A percentile compares a stretch with the other conserved stretches of the same genome.
Evolutionary conservation across 768 basidiomycete genomes (phyloP).

Genomic region (Lentinula guzmanii): DNA sequence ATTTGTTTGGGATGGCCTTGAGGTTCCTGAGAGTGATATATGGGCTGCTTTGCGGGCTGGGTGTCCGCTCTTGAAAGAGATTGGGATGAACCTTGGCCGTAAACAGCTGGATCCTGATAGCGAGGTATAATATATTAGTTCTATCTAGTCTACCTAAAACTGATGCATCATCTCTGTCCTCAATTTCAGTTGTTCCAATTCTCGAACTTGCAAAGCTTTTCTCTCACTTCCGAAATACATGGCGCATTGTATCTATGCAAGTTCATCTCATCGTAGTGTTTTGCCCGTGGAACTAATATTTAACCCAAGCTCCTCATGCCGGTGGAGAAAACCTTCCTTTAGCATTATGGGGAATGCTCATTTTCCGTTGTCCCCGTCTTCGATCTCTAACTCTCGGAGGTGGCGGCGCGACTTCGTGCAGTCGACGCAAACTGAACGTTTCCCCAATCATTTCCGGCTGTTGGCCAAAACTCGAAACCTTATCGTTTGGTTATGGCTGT

Average conservation of each 20-base stretch:
- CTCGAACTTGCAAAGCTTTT: conserved; percentile 15
- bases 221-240: conserved; percentile 11
- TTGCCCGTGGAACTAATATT: neutral
- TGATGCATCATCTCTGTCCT: neutral
- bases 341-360: conserved; percentile 51
- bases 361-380: conserved; percentile 35
- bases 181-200: conserved; percentile 17
- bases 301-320: neutral
- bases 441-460: conserved; percentile 13
- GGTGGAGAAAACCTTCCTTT: conserved; percentile 12
- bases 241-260: neutral
- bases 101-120: conserved; percentile 12
- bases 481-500: neutral
- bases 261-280: neutral
- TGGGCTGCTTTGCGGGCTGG: conserved; percentile 17
- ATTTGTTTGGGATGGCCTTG: conserved; percentile 21
- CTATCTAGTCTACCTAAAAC: neutral
- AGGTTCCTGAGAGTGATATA: conserved; percentile 14
- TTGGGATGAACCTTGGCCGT: conserved; percentile 17
- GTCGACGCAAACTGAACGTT: conserved; percentile 13
- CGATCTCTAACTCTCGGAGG: conserved; percentile 32
- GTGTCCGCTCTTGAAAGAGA: conserved; percentile 15
- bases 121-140: conserved; percentile 10
- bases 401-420: conserved; percentile 9
- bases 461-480: conserved; percentile 15